Percentiles rank a stretch among this genome's conserved stretches.
phyloP scores from a whole-genome alignment of 148 eudicot genomes.

The Vaccinium corymbosum region DNA sequence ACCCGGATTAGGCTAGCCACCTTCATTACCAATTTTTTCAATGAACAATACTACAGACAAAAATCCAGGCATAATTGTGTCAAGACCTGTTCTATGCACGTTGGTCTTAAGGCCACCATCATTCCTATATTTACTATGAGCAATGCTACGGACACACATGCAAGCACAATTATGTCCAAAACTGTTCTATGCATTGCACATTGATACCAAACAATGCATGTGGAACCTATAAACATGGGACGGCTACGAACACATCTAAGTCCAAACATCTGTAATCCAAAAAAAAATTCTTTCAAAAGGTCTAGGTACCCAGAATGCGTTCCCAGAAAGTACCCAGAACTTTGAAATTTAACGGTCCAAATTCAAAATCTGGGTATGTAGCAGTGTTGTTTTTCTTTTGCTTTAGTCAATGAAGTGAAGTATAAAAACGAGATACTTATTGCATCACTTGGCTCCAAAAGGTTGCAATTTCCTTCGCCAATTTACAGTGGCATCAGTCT shows the following conservation, averaged over 20 bases:
- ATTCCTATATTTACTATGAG: too few species aligned
- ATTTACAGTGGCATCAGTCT: slow-evolving; percentile 83
- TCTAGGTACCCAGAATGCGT: too few species aligned
- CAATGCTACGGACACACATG: too few species aligned
- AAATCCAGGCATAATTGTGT: too few species aligned
- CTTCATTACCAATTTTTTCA: not conserved
- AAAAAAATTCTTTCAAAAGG: not conserved
- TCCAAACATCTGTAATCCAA: not conserved
- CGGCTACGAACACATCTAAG: too few species aligned
- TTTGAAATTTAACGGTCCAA: too few species aligned
- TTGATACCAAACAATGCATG: too few species aligned
- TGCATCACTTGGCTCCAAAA: not conserved
- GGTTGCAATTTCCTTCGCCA: slow-evolving; percentile 7
- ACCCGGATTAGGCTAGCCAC: not conserved
- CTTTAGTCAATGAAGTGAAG: not conserved
- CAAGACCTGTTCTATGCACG: not conserved
- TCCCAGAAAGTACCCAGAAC: too few species aligned
- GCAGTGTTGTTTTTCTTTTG: not conserved
- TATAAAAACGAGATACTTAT: not conserved
- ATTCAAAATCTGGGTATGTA: too few species aligned
- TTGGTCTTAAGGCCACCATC: not conserved
- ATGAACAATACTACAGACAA: not conserved
- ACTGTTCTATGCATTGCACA: too few species aligned
- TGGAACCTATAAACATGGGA: too few species aligned
- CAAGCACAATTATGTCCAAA: too few species aligned